These are phyloP conservation scores for Tetracentron sinense DNA, from an alignment of 164 flowering plant genomes.

Conservation along the genomic window DNA sequence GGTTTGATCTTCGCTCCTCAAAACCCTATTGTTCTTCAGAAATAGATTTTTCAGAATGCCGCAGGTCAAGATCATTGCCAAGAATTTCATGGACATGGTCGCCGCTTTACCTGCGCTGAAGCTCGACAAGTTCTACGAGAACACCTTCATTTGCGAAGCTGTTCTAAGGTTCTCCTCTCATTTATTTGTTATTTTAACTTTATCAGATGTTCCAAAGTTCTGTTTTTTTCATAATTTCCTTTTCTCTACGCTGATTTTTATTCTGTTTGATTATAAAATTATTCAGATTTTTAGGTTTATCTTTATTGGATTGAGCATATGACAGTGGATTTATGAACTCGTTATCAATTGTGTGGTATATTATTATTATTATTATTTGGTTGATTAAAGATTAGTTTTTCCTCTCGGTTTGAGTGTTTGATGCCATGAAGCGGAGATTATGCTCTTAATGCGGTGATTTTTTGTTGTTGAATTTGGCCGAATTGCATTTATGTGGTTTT, in stretches of 20 bases:
- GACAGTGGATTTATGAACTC: background rate
- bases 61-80: slow-evolving; percentile 83
- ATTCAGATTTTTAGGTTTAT: background rate
- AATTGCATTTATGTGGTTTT: too few species aligned
- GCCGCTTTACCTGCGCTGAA: slow-evolving; percentile 80
- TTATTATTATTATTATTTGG: background rate
- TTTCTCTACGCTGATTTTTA: background rate
- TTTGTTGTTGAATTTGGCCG: too few species aligned
- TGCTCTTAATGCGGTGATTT: too few species aligned
- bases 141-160: slow-evolving; percentile 89
- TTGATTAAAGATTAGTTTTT: background rate
- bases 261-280: background rate
- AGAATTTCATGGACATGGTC: slow-evolving; percentile 98
- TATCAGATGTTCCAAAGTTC: background rate
- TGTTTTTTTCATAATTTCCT: background rate
- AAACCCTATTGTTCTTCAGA: background rate
- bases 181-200: background rate
- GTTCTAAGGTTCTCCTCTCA: slow-evolving; percentile 64
- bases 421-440: too few species aligned
- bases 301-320: background rate
- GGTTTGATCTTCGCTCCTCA: background rate
- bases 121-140: slow-evolving; percentile 77
- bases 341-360: background rate
- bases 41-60: slow-evolving; percentile 49
- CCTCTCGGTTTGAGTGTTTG: background rate